Evolutionary conservation across 768 basidiomycete species (phyloP).

Genomic region (Galerina marginata): DNA sequence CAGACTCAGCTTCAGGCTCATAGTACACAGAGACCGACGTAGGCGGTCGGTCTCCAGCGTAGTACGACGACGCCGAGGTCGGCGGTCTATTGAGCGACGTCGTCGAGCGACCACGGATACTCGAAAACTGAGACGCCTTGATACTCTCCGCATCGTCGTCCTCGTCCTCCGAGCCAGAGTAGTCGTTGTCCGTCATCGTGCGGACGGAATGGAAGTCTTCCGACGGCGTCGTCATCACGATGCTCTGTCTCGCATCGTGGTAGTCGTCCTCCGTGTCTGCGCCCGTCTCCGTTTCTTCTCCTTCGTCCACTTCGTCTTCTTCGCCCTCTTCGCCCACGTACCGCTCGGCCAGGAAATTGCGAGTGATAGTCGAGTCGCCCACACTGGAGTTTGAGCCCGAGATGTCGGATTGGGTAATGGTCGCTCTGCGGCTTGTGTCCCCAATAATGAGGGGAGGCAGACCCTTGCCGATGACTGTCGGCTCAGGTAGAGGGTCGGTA

Average conservation of each 20-base stretch:
- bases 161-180: constrained; percentile 57
- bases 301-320: constrained; percentile 44
- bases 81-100: constrained; percentile 27
- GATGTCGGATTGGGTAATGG: constrained; percentile 54
- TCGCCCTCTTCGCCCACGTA: constrained; percentile 28
- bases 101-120: constrained; percentile 34
- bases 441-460: constrained; percentile 26
- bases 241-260: constrained; percentile 77
- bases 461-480: constrained; percentile 21
- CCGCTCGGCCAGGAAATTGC: constrained; percentile 38
- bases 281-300: constrained; percentile 70
- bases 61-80: constrained; percentile 37
- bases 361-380: constrained; percentile 48
- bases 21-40: constrained; percentile 3
- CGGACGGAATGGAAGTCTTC: constrained; percentile 81
- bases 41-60: constrained; percentile 20
- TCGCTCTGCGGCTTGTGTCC: constrained; percentile 41
- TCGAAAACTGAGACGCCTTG: constrained; percentile 58
- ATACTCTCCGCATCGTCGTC: constrained; percentile 76
- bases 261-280: constrained; percentile 80
- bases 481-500: constrained; percentile 41
- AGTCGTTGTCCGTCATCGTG: constrained; percentile 74
- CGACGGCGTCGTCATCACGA: constrained; percentile 67
- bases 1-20: background rate
- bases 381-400: constrained; percentile 28